Conservation (phyloP, 164 flowering plant genomes). For the grape (Vitis vinifera) region DNA sequence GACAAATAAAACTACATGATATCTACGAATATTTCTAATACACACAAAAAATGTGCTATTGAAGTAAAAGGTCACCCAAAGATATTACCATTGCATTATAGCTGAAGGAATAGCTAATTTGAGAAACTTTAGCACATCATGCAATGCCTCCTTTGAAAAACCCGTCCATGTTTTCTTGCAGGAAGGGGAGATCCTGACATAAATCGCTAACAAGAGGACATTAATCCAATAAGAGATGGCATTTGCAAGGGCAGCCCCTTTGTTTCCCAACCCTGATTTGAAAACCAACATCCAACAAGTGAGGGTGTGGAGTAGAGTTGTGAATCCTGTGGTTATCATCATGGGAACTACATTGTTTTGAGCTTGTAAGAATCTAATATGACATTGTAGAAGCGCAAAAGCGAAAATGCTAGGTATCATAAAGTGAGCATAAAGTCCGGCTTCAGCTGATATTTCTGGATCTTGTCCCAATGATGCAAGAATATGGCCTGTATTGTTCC, state of each 20-base stretch:
- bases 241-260: conserved; percentile 32
- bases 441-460: conserved; percentile 22
- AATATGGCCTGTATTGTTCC: conserved; percentile 21
- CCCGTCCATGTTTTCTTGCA: conserved; percentile 36
- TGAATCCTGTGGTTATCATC: conserved; percentile 19
- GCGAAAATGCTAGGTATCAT: conserved; percentile 28
- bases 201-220: too few species aligned
- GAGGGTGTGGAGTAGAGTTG: conserved; percentile 18
- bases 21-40: neutral
- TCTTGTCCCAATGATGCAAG: conserved; percentile 24
- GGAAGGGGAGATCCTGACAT: conserved; percentile 1
- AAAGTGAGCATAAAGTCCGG: conserved; percentile 18
- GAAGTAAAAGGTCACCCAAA: too few species aligned
- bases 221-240: neutral
- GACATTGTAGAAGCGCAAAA: conserved; percentile 23
- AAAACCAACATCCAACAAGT: conserved; percentile 27
- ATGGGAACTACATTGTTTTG: conserved; percentile 33
- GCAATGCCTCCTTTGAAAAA: conserved; percentile 27
- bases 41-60: conserved; percentile 10
- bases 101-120: conserved; percentile 45
- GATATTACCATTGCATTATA: conserved; percentile 28
- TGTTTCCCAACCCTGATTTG: conserved; percentile 26
- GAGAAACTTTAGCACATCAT: conserved; percentile 19
- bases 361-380: conserved; percentile 23
- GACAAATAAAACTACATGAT: neutral